Evolutionary conservation across 2,329 filamentous ascomycete species (phyloP).

Genomic region (Colletotrichum theobromicola): DNA sequence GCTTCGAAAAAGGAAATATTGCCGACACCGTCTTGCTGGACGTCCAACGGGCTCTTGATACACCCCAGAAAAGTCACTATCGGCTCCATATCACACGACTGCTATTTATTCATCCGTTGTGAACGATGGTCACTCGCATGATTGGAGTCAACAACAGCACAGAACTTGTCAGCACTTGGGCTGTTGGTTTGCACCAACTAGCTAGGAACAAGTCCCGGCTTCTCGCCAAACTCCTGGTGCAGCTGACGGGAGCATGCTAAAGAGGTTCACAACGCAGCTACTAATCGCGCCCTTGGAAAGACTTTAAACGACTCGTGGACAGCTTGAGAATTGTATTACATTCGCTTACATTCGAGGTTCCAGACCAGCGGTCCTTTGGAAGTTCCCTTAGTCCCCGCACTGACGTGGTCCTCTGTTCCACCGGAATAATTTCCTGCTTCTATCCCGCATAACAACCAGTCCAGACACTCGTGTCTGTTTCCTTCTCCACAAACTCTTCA

Average conservation of each 20-base stretch:
- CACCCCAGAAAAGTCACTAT: not conserved
- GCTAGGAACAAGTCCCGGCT: not conserved
- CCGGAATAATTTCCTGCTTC: not conserved
- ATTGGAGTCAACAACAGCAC: not conserved
- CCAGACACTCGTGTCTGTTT: not conserved
- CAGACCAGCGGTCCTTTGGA: not conserved
- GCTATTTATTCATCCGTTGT: not conserved
- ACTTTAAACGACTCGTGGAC: not conserved
- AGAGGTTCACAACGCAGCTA: not conserved
- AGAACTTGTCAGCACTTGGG: not conserved
- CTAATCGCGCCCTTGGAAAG: not conserved
- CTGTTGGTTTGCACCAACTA: not conserved
- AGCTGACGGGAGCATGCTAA: not conserved
- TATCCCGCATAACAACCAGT: not conserved
- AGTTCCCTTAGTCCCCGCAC: not conserved
- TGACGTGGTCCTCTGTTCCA: not conserved
- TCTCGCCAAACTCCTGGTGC: not conserved
- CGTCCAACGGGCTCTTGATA: not conserved
- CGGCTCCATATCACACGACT: not conserved
- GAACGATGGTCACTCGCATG: not conserved
- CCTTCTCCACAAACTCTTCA: not conserved
- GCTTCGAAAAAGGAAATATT: not conserved
- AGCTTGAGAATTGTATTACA: not conserved
- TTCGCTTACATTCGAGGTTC: not conserved
- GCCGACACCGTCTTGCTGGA: not conserved